Evolutionary conservation across 1,284 basidiomycete species (phyloP), one percentile per base, ranked within the genome.

Genomic region (Trichosporon sp.): DNA sequence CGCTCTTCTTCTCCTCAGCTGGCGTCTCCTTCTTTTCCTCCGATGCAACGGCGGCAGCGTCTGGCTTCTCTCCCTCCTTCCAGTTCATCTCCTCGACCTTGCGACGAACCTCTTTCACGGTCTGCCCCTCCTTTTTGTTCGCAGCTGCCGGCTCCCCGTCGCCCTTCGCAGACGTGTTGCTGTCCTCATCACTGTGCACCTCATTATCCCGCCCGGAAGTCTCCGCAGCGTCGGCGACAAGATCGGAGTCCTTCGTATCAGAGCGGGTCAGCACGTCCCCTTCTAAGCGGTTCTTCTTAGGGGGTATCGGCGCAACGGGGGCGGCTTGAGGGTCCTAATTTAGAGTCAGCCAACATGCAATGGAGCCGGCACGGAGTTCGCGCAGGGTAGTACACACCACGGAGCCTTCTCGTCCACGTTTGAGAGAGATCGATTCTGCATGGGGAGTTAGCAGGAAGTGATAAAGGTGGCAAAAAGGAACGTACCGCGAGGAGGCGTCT

Each of bases 241-340:
- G 56, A n/a, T 68, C 63, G 38, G 53, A 34, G 5, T 66, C 35
- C 12, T 51, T 60, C 56, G 56, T 60, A 21, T 60, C 56, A 31
- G 56, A 60, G 11, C 56, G 56, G 27, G 56, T 60, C 56, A 60
- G 56, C 56, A 60, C 64, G 32, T 71, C 68, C 53, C 65, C 38
- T 60, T 71, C 78, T 18, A 78, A 64, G n/a, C 80, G 75, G 71
- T 83, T 80, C 77, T 81, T 81, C 75, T 83, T 83, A n/a, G 76
- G 66, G 31, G 75, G 74, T 34, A 78, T 70, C n/a, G 75, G 65
- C 1, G 70, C 44, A 23, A 66, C 42, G 60, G 66, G 63, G n/a
- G 72, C 51, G 23, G 72, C 65, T 1, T 60, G 53, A 18, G 73
- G 74, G 42, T 78, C 74, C 76, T 76, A 63, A 29, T 3, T 60